Evolutionary conservation across 768 basidiomycete genomes (phyloP).

Genomic region (Lentinula boryana): DNA sequence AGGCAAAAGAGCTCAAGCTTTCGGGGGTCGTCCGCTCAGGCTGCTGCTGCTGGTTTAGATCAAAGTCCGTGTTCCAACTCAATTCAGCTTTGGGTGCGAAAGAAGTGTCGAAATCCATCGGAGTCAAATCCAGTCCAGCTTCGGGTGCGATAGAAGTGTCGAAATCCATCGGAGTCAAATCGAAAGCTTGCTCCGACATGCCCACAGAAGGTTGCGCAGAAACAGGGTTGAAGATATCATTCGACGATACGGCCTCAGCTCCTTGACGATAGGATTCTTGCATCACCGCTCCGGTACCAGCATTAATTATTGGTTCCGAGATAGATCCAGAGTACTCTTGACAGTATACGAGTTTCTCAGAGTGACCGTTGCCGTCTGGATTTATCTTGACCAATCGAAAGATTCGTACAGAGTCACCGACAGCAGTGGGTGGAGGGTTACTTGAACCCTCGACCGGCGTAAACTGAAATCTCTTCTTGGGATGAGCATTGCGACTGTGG

Average conservation of each 20-base stretch:
- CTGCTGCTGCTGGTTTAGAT: background rate
- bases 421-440: background rate
- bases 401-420: background rate
- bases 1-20: too few species aligned
- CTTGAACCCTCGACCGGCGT: background rate
- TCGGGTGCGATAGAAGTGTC: background rate
- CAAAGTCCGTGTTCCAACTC: too few species aligned
- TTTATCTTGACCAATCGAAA: background rate
- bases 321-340: background rate
- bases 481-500: background rate
- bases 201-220: too few species aligned
- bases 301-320: background rate
- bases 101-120: background rate
- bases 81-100: too few species aligned
- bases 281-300: background rate
- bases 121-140: background rate
- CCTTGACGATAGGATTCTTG: background rate
- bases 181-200: background rate
- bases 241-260: background rate
- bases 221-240: too few species aligned
- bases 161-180: background rate
- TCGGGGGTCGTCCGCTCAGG: too few species aligned
- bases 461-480: background rate
- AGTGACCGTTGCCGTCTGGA: background rate
- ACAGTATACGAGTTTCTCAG: background rate